These are phyloP conservation scores for Polyporus tsugae DNA, from an alignment of 1,284 basidiomycete species.

Conservation along the genomic window DNA sequence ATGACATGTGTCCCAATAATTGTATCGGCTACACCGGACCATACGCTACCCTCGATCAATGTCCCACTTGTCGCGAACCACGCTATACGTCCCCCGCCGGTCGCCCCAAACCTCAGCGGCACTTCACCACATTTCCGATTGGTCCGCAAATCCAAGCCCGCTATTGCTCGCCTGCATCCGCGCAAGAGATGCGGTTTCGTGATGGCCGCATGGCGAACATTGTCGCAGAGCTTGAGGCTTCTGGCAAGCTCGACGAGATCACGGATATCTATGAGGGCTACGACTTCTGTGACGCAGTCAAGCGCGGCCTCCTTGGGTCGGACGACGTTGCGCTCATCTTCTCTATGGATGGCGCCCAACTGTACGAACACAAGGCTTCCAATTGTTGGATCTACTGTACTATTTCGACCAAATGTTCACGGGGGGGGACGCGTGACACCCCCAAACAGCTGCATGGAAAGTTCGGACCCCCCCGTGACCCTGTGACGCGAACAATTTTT, in stretches of 20 bases:
- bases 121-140: neutral
- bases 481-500: too few relatives aligned
- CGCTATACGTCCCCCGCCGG: constrained; percentile 17
- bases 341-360: constrained; percentile 44
- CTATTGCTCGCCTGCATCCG: too few relatives aligned
- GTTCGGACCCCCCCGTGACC: too few relatives aligned
- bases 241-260: neutral
- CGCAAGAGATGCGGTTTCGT: too few relatives aligned
- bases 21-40: constrained; percentile 46
- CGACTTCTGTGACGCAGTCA: constrained; percentile 32
- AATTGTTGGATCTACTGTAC: constrained; percentile 44
- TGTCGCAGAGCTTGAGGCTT: too few relatives aligned
- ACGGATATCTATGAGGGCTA: constrained; percentile 31
- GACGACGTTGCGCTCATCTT: constrained; percentile 32
- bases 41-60: constrained; percentile 29
- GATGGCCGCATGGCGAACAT: too few relatives aligned
- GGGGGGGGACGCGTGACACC: too few relatives aligned
- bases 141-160: too few relatives aligned
- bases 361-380: constrained; percentile 38
- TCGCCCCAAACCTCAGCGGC: too few relatives aligned
- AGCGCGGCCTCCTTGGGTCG: constrained; percentile 21
- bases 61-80: constrained; percentile 23
- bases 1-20: constrained; percentile 46
- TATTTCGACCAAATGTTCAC: too few relatives aligned
- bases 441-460: too few relatives aligned